Conservation (phyloP, 1,284 basidiomycete species). For the Erythrobasidium hasegawianum region DNA sequence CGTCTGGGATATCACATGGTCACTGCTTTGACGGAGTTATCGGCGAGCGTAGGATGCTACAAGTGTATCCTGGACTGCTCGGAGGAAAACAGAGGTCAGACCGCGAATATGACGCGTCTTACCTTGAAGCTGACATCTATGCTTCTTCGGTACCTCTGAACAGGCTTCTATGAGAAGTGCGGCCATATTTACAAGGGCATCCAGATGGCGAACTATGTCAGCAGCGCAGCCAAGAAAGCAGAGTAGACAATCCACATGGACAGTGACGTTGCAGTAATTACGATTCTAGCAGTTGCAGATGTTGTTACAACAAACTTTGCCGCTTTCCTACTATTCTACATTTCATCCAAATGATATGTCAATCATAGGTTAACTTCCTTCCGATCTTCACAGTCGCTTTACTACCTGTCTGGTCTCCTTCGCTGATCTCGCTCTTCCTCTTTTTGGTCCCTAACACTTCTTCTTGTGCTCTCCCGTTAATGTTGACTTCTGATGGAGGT, state of each 20-base stretch:
- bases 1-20: slow-evolving; percentile 84
- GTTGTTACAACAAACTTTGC: slow-evolving; percentile 8
- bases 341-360: background rate
- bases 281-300: background rate
- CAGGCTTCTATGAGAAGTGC: slow-evolving; percentile 96
- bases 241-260: background rate
- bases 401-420: slow-evolving; percentile 38
- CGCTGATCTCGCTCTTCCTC: slow-evolving; percentile 11
- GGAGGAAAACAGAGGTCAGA: slow-evolving; percentile 80
- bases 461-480: slow-evolving; percentile 5
- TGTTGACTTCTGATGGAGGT: slow-evolving; percentile 47
- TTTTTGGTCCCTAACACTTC: slow-evolving; percentile 24
- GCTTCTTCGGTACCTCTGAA: background rate
- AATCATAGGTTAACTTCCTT: slow-evolving; percentile 23
- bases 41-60: slow-evolving; percentile 74
- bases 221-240: background rate
- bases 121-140: background rate
- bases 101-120: background rate
- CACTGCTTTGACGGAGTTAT: slow-evolving; percentile 71
- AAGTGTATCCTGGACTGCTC: slow-evolving; percentile 97
- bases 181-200: slow-evolving; percentile 53
- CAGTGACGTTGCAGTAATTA: background rate
- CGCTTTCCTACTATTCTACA: too few relatives aligned
- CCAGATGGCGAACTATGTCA: slow-evolving; percentile 10
- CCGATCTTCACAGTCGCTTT: slow-evolving; percentile 29